These are phyloP conservation scores for Penicillium capsulatum DNA, from an alignment of 2,329 filamentous ascomycete species.

Conservation along the genomic window DNA sequence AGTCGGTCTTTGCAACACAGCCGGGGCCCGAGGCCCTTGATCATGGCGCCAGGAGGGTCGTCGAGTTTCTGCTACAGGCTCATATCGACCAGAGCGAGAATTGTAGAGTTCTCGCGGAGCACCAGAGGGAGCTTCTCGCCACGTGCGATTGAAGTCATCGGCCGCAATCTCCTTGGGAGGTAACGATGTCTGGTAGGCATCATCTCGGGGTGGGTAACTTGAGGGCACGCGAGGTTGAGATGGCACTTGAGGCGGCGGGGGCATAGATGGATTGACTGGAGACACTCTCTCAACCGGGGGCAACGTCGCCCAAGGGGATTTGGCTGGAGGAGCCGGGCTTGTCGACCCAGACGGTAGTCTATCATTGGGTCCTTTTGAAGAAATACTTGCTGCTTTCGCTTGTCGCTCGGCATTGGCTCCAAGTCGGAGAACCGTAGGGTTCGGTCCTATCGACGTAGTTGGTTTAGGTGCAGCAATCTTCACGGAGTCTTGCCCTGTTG, in stretches of 20 bases:
- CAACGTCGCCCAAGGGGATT: constrained; percentile 86
- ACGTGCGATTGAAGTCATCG: constrained; percentile 86
- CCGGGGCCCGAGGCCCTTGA: constrained; percentile 63
- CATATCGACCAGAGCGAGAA: constrained; percentile 89
- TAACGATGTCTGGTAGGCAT: constrained; percentile 49
- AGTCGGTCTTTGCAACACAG: constrained; percentile 70
- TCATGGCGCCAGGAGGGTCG: constrained; percentile 67
- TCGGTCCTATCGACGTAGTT: constrained; percentile 46
- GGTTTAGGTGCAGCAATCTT: constrained; percentile 33
- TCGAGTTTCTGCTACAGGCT: constrained; percentile 73
- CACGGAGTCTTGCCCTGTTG: constrained; percentile 21
- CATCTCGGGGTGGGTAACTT: constrained; percentile 55
- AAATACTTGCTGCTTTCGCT: constrained; percentile 42
- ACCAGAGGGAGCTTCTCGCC: constrained; percentile 64
- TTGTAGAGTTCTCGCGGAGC: constrained; percentile 79
- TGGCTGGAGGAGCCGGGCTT: constrained; percentile 59
- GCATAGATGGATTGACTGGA: constrained; percentile 56
- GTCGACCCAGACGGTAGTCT: constrained; percentile 49
- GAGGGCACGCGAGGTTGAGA: constrained; percentile 50
- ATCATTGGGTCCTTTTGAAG: constrained; percentile 50
- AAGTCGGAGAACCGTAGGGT: constrained; percentile 48
- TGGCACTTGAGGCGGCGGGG: constrained; percentile 17
- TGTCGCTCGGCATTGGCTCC: constrained; percentile 46
- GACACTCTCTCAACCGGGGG: constrained; percentile 80
- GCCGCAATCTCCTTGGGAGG: constrained; percentile 80